Evolutionary conservation across 176 grass and related monocot species (phyloP), one percentile per base, ranked within the genome.

Genomic region (Ensete ventricosum): DNA sequence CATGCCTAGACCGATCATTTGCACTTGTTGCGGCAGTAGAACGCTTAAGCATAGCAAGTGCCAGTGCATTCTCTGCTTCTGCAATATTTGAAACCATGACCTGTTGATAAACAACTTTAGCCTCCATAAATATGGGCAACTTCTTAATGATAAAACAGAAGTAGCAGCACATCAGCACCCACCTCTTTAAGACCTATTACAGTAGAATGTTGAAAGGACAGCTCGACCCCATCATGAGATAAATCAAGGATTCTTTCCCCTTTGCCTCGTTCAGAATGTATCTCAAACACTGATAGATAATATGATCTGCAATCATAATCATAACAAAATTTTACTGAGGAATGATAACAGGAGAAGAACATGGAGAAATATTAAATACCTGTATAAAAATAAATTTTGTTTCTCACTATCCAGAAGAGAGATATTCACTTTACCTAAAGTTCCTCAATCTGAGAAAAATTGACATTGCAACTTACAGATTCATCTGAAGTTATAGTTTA

Each of bases 171-270:
- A 43, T 0, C 34, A 43, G 34, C 34, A 57, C 11, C 20, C 89
- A 96, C 93, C 93, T 96, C 93, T 84, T 86, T 79, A 83, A 96
- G 93, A 75, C 89, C 93, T 82, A 84, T 96, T 48, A 92, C 81
- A 11, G 67, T 78, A 29, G 85, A 88, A 62, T 96, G 89, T 79
- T 92, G 87, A 54, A 96, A 74, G 20, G 87, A 73, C 13, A 89
- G 72, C 17, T 92, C 89, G 19, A 78, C 43, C 64, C 71, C 79
- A 82, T 89, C 80, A 67, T 85, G 81, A 51, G 89, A 69, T 77
- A 96, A 81, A 54, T 96, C 93, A 16, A 96, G 83, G 62, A 96
- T 96, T 22, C 16, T 74, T 70, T 96, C 89, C 65, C 89, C 93
- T 72, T 86, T 96, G 71, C 93, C 89, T 50, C 76, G 72, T 72